Conservation (phyloP, 257 asterid genomes). For the Fraxinus pennsylvanica region DNA sequence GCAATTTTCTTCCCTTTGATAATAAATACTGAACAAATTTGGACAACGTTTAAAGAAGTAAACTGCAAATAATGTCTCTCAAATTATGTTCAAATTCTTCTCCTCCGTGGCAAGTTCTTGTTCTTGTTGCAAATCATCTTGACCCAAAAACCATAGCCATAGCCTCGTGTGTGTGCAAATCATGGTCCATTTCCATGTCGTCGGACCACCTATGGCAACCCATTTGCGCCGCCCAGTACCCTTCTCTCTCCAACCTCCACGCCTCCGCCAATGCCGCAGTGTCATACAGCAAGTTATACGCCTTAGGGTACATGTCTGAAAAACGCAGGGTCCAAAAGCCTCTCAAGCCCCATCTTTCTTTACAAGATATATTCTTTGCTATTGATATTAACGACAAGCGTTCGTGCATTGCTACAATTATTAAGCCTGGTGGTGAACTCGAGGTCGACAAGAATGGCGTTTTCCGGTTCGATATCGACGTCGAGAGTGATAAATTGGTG, state of each 20-base stretch:
- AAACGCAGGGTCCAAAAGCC: constrained; percentile 48
- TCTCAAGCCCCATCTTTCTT: constrained; percentile 45
- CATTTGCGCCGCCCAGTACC: constrained; percentile 55
- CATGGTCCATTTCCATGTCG: constrained; percentile 65
- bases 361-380: constrained; percentile 46
- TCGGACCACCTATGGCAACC: constrained; percentile 79
- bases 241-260: constrained; percentile 65
- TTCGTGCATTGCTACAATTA: constrained; percentile 26
- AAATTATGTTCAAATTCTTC: neutral
- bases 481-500: constrained; percentile 13
- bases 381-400: constrained; percentile 41
- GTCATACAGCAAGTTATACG: constrained; percentile 51
- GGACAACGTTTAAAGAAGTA: too few species aligned
- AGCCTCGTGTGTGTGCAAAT: constrained; percentile 66
- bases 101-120: constrained; percentile 74
- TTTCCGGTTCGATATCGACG: constrained; percentile 59
- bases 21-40: neutral
- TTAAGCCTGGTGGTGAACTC: constrained; percentile 37
- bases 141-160: constrained; percentile 58
- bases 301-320: constrained; percentile 56
- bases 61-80: neutral
- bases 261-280: constrained; percentile 27
- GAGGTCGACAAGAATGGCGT: constrained; percentile 27
- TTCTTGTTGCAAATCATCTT: constrained; percentile 55
- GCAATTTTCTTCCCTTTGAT: neutral